phyloP scores from a whole-genome alignment of 179 eudicot species.

The Spinacia oleracea region DNA sequence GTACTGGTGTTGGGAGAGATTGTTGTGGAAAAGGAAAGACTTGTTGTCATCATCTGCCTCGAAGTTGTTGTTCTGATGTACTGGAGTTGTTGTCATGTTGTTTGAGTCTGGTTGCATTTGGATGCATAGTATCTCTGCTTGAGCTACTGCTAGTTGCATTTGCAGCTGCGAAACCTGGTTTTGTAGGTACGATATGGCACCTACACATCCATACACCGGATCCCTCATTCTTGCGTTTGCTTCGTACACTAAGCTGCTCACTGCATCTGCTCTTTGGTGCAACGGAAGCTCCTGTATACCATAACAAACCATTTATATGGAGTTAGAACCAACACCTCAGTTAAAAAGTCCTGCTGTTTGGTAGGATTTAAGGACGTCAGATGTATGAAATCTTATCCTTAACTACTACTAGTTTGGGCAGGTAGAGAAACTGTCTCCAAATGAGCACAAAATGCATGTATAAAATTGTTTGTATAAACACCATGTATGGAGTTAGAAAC shows the following conservation, averaged over 20 bases:
- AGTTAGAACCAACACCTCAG: not conserved
- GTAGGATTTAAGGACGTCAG: not conserved
- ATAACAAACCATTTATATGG: not conserved
- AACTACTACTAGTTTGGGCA: not conserved
- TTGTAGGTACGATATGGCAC: constrained; percentile 69
- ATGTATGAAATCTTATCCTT: not conserved
- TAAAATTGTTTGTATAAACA: not conserved
- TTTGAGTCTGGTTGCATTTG: constrained; percentile 67
- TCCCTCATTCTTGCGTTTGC: constrained; percentile 74
- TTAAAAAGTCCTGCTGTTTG: not conserved
- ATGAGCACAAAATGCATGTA: not conserved
- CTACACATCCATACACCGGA: constrained; percentile 84
- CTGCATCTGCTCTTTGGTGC: constrained; percentile 76
- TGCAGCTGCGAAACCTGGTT: constrained; percentile 80
- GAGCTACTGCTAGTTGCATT: constrained; percentile 92
- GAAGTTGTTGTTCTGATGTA: constrained; percentile 26
- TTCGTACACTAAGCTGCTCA: constrained; percentile 75
- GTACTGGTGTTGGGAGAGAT: constrained; percentile 47
- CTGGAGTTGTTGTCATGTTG: constrained; percentile 22
- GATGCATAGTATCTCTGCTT: constrained; percentile 85
- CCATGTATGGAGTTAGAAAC: not conserved
- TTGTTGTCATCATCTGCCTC: constrained; percentile 43
- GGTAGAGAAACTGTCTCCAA: not conserved
- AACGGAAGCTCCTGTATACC: constrained; percentile 59
- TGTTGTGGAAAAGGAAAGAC: constrained; percentile 45